A percentile compares a stretch with the other conserved stretches of the same genome.
Evolutionary conservation across 257 asterid species (phyloP).

Genomic region (Ehretia macrophylla): DNA sequence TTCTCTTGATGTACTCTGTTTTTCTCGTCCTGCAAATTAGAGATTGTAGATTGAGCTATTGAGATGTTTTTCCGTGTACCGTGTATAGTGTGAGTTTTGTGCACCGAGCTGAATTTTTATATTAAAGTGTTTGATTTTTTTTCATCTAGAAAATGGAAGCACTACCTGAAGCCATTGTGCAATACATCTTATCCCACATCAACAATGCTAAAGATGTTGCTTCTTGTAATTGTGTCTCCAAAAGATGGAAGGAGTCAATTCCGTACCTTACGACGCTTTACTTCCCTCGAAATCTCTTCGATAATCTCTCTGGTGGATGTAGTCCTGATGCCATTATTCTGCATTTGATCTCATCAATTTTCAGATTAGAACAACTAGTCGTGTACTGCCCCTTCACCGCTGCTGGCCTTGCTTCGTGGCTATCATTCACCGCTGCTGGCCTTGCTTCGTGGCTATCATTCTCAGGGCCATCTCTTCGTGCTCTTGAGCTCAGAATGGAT

Average conservation of each 20-base stretch:
- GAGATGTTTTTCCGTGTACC: too few relatives aligned
- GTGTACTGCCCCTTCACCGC: slow-evolving; percentile 82
- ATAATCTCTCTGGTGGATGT: slow-evolving; percentile 41
- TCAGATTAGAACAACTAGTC: slow-evolving; percentile 63
- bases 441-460: slow-evolving; percentile 67
- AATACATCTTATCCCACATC: slow-evolving; percentile 55
- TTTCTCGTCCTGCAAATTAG: too few relatives aligned
- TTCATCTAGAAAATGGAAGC: slow-evolving; percentile 67
- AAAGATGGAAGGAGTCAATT: slow-evolving; percentile 80
- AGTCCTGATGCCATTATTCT: slow-evolving; percentile 57
- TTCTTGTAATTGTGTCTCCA: slow-evolving; percentile 71
- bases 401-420: slow-evolving; percentile 66
- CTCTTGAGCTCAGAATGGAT: slow-evolving; percentile 83
- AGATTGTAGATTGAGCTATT: too few relatives aligned
- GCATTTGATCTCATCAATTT: slow-evolving; percentile 49
- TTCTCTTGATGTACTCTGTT: too few relatives aligned
- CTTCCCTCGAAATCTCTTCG: slow-evolving; percentile 78
- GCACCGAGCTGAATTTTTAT: background rate
- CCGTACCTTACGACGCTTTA: slow-evolving; percentile 62
- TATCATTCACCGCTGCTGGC: slow-evolving; percentile 45
- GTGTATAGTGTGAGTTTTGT: too few relatives aligned
- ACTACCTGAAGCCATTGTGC: slow-evolving; percentile 77
- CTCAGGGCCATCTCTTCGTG: slow-evolving; percentile 49
- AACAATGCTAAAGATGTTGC: slow-evolving; percentile 84
- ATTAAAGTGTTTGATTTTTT: slow-evolving; percentile 14